phyloP scores from a whole-genome alignment of 345 rosid genomes.

The Arabidopsis thaliana region DNA sequence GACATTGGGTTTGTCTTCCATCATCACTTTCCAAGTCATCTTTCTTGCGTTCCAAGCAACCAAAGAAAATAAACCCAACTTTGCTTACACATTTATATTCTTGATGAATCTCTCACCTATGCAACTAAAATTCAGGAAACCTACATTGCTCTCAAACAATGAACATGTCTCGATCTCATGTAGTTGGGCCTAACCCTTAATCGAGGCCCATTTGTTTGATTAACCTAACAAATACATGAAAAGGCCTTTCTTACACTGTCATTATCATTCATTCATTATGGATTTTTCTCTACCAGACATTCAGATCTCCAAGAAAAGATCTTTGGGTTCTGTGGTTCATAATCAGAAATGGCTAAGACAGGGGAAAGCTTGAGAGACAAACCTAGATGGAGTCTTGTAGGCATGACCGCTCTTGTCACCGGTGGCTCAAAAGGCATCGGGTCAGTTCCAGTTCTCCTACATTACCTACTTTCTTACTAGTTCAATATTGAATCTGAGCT shows the following conservation, averaged over 20 bases:
- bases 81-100: background rate
- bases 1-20: conserved; percentile 24
- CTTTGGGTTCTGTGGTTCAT: background rate
- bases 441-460: conserved; percentile 8
- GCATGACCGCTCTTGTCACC: conserved; percentile 41
- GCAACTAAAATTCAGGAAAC: background rate
- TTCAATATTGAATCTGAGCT: background rate
- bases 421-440: conserved; percentile 40
- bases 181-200: background rate
- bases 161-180: background rate
- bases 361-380: conserved; percentile 13
- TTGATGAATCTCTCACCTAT: background rate
- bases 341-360: conserved; percentile 4
- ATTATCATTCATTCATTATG: background rate
- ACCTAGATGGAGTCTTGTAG: conserved; percentile 32
- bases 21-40: background rate
- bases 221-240: background rate
- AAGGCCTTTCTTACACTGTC: background rate
- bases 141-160: background rate
- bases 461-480: background rate
- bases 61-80: background rate
- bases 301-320: background rate
- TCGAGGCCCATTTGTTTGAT: background rate
- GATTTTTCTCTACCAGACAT: background rate
- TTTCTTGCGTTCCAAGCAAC: background rate